Evolutionary conservation across 2,329 filamentous ascomycete species (phyloP), one percentile per base, ranked within the genome.

Genomic region (Cryoendolithus antarcticus): DNA sequence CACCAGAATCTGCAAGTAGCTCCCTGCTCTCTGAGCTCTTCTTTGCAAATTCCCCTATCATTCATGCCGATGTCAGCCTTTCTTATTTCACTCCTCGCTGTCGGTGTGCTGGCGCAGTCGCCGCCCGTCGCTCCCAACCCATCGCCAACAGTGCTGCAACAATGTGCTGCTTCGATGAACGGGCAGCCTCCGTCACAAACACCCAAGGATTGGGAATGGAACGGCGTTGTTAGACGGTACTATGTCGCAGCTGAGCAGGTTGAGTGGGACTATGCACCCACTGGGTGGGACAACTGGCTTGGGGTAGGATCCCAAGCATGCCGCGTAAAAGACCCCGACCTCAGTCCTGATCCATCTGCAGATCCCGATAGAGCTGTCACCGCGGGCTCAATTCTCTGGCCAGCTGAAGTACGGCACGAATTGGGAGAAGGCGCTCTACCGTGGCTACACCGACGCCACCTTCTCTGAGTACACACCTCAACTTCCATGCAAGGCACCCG

Each of bases 381-480:
- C 44, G 10, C 41, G 48, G 28, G 47, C 45, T 15, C 30, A 44
- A 9, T 11, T 29, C 30, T 35, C 51, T 36, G 32, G 45, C 36
- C 13, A 38, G 31, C 33, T 44, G 34, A 24, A 39, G 34, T 45
- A 39, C 24, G 48, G 47, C 10, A 50, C 49, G 3, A 56, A 42
- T 8, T 58, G 44, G 42, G 40, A 48, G 7, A 58, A 58, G 35
- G 55, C 53, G 4, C 39, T 55, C 6, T 55, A 57, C 39, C 47
- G 49, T n/a, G 55, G 54, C 6, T 57, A 58, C 41, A 58, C 55
- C 6, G 54, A 54, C 30, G 34, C 39, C 7, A 45, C 40, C n/a
- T 56, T 57, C 41, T 46, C 34, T 3, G 35, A 42, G 3, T 33
- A 39, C 13, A 44, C 42, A 9, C 40, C 46, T 27, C 50, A 58